A percentile compares a stretch with the other conserved stretches of the same genome.
phyloP scores from a whole-genome alignment of 75 land plant species.

The Pinus albicaulis region DNA sequence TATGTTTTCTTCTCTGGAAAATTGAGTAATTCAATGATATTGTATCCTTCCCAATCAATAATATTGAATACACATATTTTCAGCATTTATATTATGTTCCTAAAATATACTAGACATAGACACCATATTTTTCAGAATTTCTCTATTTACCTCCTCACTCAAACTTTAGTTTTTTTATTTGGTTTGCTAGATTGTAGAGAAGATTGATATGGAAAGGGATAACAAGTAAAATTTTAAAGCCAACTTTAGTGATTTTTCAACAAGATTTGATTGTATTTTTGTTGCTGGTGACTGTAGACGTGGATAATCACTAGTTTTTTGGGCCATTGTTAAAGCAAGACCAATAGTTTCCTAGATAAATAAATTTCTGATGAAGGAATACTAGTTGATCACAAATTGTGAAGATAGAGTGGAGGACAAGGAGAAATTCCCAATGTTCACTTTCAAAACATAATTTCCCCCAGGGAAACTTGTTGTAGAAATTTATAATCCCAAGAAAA shows the following conservation, averaged over 20 bases:
- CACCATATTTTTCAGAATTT: background rate
- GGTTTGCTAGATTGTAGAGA: slow-evolving; percentile 63
- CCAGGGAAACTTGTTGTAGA: background rate
- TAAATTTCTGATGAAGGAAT: slow-evolving; percentile 57
- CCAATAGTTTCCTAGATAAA: slow-evolving; percentile 85
- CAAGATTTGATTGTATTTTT: slow-evolving; percentile 77
- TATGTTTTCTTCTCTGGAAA: background rate
- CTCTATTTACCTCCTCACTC: background rate
- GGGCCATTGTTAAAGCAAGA: slow-evolving; percentile 94
- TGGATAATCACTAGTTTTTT: slow-evolving; percentile 94
- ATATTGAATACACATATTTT: background rate
- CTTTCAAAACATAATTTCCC: background rate
- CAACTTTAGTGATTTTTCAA: slow-evolving; percentile 74
- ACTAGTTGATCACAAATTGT: background rate
- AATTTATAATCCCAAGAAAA: too few species aligned
- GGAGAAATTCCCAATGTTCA: slow-evolving; percentile 3
- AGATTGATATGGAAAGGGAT: slow-evolving; percentile 77
- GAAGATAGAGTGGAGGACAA: slow-evolving; percentile 4
- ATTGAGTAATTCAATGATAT: background rate
- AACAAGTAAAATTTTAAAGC: slow-evolving; percentile 89
- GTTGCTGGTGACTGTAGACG: slow-evolving; percentile 96
- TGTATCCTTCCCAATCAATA: background rate
- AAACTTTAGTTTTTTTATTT: background rate
- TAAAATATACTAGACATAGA: background rate
- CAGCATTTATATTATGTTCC: background rate